phyloP scores from a whole-genome alignment of 495 filamentous ascomycete genomes.

The Lasiosphaeria hispida region DNA sequence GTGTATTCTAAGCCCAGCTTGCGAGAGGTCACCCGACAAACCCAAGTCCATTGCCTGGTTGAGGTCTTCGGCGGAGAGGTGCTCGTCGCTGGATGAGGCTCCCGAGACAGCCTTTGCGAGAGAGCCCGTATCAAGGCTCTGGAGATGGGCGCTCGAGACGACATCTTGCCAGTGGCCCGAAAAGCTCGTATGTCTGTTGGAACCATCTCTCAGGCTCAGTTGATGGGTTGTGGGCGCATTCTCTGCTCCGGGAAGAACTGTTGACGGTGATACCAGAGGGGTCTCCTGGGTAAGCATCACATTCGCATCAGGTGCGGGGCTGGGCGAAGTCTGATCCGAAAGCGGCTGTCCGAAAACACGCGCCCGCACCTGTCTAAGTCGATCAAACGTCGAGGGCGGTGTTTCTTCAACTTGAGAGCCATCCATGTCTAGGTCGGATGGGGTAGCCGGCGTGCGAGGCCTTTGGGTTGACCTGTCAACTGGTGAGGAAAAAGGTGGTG shows the following conservation, averaged over 20 bases:
- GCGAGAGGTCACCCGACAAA: neutral
- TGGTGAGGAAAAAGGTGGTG: no score
- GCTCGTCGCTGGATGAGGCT: neutral
- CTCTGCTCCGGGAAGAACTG: slow-evolving; percentile 6
- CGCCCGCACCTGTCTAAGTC: slow-evolving; percentile 21
- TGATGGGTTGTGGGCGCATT: neutral
- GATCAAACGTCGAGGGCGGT: slow-evolving; percentile 31
- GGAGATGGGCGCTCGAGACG: slow-evolving; percentile 1
- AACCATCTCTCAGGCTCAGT: neutral
- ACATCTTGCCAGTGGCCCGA: slow-evolving; percentile 2
- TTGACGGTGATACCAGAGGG: slow-evolving; percentile 12
- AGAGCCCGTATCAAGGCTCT: slow-evolving; percentile 7
- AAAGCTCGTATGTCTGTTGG: neutral
- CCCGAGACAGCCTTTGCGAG: neutral
- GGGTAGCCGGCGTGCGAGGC: no score
- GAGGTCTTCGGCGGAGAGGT: slow-evolving; percentile 13
- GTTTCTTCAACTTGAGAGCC: neutral
- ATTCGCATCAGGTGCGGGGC: neutral
- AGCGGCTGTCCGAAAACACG: slow-evolving; percentile 4
- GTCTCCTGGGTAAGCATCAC: neutral
- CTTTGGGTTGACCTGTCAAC: no score
- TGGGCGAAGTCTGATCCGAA: neutral
- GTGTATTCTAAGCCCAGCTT: neutral
- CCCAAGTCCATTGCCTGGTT: slow-evolving; percentile 6
- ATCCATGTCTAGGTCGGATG: slow-evolving; percentile 25